These are phyloP conservation scores for Cystobasidium sp. DNA, from an alignment of 1,284 basidiomycete genomes.

Conservation along the genomic window DNA sequence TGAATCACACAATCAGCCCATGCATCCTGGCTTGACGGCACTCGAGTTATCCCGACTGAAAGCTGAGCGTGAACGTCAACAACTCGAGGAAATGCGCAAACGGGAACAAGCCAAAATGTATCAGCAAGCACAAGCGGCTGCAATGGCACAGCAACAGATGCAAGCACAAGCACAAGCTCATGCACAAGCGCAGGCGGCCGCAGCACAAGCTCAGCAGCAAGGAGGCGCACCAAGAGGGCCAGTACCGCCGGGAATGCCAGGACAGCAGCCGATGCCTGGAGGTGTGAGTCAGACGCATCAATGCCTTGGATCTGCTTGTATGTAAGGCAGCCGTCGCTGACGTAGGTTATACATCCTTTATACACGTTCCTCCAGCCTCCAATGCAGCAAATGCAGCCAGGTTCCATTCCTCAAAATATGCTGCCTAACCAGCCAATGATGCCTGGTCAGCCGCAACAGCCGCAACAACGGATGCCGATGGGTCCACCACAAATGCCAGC, in stretches of 20 bases:
- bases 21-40: conserved; percentile 48
- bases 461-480: conserved; percentile 12
- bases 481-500: conserved; percentile 20
- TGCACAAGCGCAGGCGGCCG: conserved; percentile 28
- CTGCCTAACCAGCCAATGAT: conserved; percentile 7
- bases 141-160: conserved; percentile 41
- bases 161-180: conserved; percentile 45
- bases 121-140: conserved; percentile 51
- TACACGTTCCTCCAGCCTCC: background rate
- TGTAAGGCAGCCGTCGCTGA: background rate
- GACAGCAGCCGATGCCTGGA: conserved; percentile 27
- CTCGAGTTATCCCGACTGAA: conserved; percentile 49
- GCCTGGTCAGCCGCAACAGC: conserved; percentile 5
- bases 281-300: conserved; percentile 7
- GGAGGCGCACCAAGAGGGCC: conserved; percentile 32
- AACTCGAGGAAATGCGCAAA: conserved; percentile 45
- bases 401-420: conserved; percentile 15
- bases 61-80: conserved; percentile 48
- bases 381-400: conserved; percentile 18
- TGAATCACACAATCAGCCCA: conserved; percentile 52
- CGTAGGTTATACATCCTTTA: background rate
- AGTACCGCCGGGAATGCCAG: conserved; percentile 6
- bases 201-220: conserved; percentile 36
- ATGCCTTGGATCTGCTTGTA: background rate
- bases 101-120: conserved; percentile 50